Percentiles rank a stretch among this genome's conserved stretches.
Evolutionary conservation across 805 yeast species (phyloP).

Genomic region (Yamadazyma insecticola): DNA sequence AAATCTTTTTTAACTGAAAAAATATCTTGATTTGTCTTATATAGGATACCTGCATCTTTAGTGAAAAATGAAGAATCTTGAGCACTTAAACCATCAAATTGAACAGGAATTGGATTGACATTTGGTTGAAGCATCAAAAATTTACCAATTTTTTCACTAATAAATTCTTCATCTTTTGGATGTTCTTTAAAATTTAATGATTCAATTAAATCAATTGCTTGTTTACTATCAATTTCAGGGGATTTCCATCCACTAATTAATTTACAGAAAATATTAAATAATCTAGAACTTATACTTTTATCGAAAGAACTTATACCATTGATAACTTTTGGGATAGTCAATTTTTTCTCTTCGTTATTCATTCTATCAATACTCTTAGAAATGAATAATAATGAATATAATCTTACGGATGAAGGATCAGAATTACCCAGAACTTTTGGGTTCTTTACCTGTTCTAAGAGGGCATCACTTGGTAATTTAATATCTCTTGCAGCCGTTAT

Average conservation of each 20-base stretch:
- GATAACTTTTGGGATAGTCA: conserved; percentile 45
- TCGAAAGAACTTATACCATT: conserved; percentile 40
- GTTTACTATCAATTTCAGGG: conserved; percentile 44
- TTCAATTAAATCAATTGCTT: conserved; percentile 30
- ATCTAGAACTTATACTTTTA: conserved; percentile 44
- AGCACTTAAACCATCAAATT: conserved; percentile 61
- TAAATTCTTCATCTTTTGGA: conserved; percentile 38
- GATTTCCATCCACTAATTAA: conserved; percentile 44
- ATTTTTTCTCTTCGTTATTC: conserved; percentile 25
- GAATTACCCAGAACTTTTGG: conserved; percentile 44
- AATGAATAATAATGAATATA: conserved; percentile 61
- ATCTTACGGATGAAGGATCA: conserved; percentile 48
- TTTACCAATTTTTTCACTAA: conserved; percentile 47
- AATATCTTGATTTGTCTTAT: conserved; percentile 44
- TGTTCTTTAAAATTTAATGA: conserved; percentile 31
- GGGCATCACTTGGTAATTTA: conserved; percentile 58
- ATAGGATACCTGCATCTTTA: conserved; percentile 60
- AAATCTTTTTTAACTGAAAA: conserved; percentile 21
- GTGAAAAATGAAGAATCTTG: conserved; percentile 61
- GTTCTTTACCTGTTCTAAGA: conserved; percentile 57
- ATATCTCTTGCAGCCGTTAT: conserved; percentile 50
- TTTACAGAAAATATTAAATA: conserved; percentile 58
- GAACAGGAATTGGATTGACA: conserved; percentile 18
- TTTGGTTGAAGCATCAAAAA: conserved; percentile 55
- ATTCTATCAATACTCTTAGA: conserved; percentile 65